These are phyloP conservation scores for Lophium mytilinum DNA, from an alignment of 495 filamentous ascomycete genomes.

Conservation along the genomic window DNA sequence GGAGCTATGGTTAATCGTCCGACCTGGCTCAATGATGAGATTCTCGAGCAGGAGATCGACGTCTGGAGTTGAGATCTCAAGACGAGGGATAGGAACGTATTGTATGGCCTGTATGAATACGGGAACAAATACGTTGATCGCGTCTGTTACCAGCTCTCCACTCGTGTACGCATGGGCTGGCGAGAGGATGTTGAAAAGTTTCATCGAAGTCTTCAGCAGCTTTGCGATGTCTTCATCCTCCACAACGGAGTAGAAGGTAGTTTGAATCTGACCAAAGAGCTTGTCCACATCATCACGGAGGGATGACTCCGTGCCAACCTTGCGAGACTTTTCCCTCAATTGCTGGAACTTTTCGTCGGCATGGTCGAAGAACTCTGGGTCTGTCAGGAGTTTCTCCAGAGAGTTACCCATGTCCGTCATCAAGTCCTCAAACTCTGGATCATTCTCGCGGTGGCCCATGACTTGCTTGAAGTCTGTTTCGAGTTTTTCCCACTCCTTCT, in stretches of 20 bases:
- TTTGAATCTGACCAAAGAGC: conserved; percentile 59
- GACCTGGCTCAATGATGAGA: conserved; percentile 80
- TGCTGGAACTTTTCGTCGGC: conserved; percentile 62
- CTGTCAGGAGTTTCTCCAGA: conserved; percentile 73
- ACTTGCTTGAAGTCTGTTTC: conserved; percentile 59
- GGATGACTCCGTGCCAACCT: conserved; percentile 53
- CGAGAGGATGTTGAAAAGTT: conserved; percentile 59
- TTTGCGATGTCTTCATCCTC: conserved; percentile 63
- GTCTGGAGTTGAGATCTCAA: conserved; percentile 75
- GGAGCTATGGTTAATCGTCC: conserved; percentile 73
- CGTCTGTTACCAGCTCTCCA: conserved; percentile 62
- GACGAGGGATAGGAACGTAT: conserved; percentile 77
- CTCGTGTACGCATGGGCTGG: conserved; percentile 50
- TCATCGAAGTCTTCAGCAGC: conserved; percentile 53
- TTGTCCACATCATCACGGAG: conserved; percentile 67
- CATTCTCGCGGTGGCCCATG: conserved; percentile 62
- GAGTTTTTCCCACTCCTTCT: conserved; percentile 64
- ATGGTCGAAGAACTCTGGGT: conserved; percentile 74
- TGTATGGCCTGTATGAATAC: conserved; percentile 66
- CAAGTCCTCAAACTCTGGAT: conserved; percentile 75
- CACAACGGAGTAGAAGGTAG: conserved; percentile 57
- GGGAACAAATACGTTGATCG: conserved; percentile 71
- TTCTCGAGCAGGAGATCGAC: conserved; percentile 85
- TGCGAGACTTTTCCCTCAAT: conserved; percentile 57
- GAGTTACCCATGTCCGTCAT: conserved; percentile 62